Percentiles rank a stretch among this genome's conserved stretches.
Conservation (phyloP, 768 basidiomycete genomes). For the Asterophora lycoperdoides region DNA sequence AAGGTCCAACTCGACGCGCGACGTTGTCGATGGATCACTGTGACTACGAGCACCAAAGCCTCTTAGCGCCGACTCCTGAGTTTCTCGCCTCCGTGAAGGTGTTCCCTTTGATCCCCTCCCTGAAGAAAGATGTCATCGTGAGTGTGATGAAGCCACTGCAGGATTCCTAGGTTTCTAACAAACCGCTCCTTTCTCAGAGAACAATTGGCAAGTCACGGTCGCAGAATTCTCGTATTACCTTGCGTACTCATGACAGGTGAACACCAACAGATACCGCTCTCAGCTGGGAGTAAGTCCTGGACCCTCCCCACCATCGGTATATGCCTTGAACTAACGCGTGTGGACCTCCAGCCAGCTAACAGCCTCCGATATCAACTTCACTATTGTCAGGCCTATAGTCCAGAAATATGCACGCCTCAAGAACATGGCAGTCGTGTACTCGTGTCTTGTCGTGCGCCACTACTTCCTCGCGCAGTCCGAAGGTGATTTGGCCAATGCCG, state of each 20-base stretch:
- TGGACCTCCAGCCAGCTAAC: constrained; percentile 59
- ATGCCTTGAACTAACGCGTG: constrained; percentile 1
- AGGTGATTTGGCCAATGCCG: constrained; percentile 71
- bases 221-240: constrained; percentile 5
- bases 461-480: constrained; percentile 72
- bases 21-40: constrained; percentile 15
- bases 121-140: constrained; percentile 69
- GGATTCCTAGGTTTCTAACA: constrained; percentile 13
- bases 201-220: constrained; percentile 36
- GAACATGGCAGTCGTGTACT: constrained; percentile 73
- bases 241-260: constrained; percentile 14
- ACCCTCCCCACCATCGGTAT: constrained; percentile 4
- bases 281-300: constrained; percentile 68
- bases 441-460: constrained; percentile 70
- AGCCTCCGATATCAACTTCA: constrained; percentile 79
- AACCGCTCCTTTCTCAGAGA: constrained; percentile 31
- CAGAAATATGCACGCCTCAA: constrained; percentile 72
- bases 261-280: constrained; percentile 55
- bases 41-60: constrained; percentile 41
- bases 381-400: constrained; percentile 73
- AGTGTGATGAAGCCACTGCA: constrained; percentile 22
- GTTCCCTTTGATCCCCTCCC: constrained; percentile 72
- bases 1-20: background rate
- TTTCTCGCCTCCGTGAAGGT: constrained; percentile 62
- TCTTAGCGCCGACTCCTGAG: constrained; percentile 55